These are phyloP conservation scores for Tetratostichococcus sp. DNA, from an alignment of 139 green algal genomes.

Conservation along the genomic window DNA sequence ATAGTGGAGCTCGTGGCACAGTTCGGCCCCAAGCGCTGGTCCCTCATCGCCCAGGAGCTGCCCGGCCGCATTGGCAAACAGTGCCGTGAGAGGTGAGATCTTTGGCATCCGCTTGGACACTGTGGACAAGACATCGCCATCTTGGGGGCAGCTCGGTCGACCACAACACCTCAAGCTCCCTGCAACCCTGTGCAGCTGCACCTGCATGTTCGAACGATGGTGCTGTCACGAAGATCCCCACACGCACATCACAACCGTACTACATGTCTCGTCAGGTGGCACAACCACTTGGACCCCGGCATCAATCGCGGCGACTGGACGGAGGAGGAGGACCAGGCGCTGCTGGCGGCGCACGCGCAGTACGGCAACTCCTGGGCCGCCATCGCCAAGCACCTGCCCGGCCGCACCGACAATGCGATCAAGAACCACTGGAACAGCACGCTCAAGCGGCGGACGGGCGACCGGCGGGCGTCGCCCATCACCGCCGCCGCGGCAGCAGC, in stretches of 20 bases:
- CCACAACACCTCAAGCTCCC: too few relatives aligned
- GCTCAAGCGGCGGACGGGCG: slow-evolving; percentile 22
- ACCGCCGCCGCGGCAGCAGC: too few relatives aligned
- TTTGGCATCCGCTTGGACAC: too few relatives aligned
- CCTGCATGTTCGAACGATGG: too few relatives aligned
- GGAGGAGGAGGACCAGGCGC: slow-evolving; percentile 40
- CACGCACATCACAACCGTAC: neutral
- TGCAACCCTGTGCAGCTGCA: too few relatives aligned
- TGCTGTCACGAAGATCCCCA: too few relatives aligned
- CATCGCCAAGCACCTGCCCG: slow-evolving; percentile 63
- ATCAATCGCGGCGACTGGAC: slow-evolving; percentile 48
- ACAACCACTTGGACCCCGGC: slow-evolving; percentile 70
- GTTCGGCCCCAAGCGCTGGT: slow-evolving; percentile 55
- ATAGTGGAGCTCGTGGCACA: slow-evolving; percentile 49
- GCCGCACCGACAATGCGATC: slow-evolving; percentile 78
- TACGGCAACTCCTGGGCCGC: slow-evolving; percentile 72
- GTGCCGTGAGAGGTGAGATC: slow-evolving; percentile 38
- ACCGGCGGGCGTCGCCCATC: neutral
- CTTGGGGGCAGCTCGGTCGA: too few relatives aligned
- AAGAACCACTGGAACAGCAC: slow-evolving; percentile 86
- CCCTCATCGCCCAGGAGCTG: slow-evolving; percentile 47
- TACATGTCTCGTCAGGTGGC: slow-evolving; percentile 42
- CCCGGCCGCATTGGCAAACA: slow-evolving; percentile 69
- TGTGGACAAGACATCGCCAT: too few relatives aligned
- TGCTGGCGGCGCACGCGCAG: slow-evolving; percentile 33